Conservation (phyloP, 352 stramenopile genomes). For the Ophiocytium majus region DNA sequence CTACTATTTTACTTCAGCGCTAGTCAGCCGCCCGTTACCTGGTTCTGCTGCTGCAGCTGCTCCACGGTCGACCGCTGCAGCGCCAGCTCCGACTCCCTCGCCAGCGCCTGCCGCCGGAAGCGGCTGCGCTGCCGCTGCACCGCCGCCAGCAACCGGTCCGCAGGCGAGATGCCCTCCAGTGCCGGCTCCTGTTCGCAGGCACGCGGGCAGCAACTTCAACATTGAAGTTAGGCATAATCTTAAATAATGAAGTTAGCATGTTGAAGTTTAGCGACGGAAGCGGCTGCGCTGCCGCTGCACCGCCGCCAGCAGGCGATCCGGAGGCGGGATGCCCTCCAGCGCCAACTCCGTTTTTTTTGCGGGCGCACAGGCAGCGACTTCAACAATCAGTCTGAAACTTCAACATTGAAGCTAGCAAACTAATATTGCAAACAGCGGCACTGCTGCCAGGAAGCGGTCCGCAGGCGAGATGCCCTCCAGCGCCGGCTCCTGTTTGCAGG, state of each 20-base stretch:
- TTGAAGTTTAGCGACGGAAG: no score
- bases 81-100: constrained; percentile 3
- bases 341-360: no score
- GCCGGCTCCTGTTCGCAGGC: neutral
- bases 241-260: no score
- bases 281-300: constrained; percentile 46
- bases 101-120: constrained; percentile 33
- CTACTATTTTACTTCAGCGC: no score
- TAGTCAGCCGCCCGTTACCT: no score
- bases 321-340: constrained; percentile 39
- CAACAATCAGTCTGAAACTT: no score
- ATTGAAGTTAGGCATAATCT: no score
- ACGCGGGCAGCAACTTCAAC: no score
- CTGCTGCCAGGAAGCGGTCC: constrained; percentile 42
- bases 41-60: constrained; percentile 24
- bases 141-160: constrained; percentile 41
- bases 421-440: no score
- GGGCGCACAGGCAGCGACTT: no score
- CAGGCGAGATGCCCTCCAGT: constrained; percentile 38
- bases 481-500: neutral
- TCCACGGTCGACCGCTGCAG: constrained; percentile 8
- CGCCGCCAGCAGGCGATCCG: constrained; percentile 41
- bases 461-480: constrained; percentile 41
- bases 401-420: no score
- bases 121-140: constrained; percentile 46